A percentile compares a stretch with the other conserved stretches of the same genome.
Evolutionary conservation across 192 early-diverging fungal species (phyloP).

Genomic region (Ambispora gerdemannii): DNA sequence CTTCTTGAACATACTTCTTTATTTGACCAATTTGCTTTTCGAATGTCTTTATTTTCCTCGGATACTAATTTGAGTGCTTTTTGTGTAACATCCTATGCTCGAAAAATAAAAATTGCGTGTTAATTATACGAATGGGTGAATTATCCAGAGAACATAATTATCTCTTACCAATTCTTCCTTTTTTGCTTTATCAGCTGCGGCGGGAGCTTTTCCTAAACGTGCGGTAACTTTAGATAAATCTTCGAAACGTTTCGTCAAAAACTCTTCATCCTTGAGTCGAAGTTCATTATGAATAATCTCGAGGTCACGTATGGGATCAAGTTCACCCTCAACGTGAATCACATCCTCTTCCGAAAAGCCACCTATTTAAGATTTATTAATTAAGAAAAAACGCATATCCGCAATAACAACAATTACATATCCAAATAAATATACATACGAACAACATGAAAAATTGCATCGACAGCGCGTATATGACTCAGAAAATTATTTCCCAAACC

Average conservation of each 20-base stretch:
- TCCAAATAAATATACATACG: too few relatives aligned
- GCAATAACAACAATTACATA: neutral
- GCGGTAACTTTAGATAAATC: constrained; percentile 63
- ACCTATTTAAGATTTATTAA: constrained; percentile 2
- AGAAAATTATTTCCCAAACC: constrained; percentile 94
- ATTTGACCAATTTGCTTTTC: constrained; percentile 86
- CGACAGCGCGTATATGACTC: constrained; percentile 83
- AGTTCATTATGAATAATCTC: constrained; percentile 95
- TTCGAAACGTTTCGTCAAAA: constrained; percentile 71
- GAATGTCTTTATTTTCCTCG: constrained; percentile 79
- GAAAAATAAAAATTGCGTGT: constrained; percentile 25
- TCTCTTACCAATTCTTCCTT: constrained; percentile 73
- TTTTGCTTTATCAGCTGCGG: constrained; percentile 81
- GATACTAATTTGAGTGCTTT: constrained; percentile 78
- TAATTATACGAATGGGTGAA: neutral
- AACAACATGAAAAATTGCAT: constrained; percentile 82
- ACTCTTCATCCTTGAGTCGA: constrained; percentile 88
- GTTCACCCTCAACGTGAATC: constrained; percentile 86
- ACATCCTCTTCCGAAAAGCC: constrained; percentile 93
- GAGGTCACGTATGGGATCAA: constrained; percentile 90
- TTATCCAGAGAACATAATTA: neutral
- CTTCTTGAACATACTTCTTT: constrained; percentile 72
- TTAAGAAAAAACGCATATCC: too few relatives aligned
- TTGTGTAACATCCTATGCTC: constrained; percentile 47
- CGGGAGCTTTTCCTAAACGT: constrained; percentile 74